These are phyloP conservation scores for Prunus mira DNA, from an alignment of 306 rosid species.

Conservation along the genomic window DNA sequence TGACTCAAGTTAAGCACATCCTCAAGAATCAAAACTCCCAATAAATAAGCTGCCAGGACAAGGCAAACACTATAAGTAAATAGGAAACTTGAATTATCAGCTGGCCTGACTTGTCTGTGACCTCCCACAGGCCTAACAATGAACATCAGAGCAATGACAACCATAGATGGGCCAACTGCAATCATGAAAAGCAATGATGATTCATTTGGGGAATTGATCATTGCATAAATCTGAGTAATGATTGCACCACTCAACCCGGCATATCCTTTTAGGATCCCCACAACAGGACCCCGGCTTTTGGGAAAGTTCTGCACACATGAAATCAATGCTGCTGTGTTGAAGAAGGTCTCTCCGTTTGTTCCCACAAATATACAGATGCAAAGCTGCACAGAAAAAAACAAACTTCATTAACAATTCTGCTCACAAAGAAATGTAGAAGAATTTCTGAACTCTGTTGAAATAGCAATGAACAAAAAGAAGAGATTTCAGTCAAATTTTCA, in stretches of 20 bases:
- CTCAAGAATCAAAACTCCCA: constrained; percentile 59
- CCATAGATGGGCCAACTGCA: constrained; percentile 68
- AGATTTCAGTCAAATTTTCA: no score
- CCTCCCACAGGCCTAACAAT: constrained; percentile 57
- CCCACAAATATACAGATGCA: constrained; percentile 74
- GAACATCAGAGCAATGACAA: constrained; percentile 50
- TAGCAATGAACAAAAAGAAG: neutral
- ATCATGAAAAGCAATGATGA: constrained; percentile 56
- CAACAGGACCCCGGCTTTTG: constrained; percentile 58
- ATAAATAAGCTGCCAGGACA: constrained; percentile 55
- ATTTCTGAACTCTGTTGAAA: neutral
- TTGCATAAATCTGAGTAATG: constrained; percentile 52
- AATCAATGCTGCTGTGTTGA: constrained; percentile 67
- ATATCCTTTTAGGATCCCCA: constrained; percentile 77
- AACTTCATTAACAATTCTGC: constrained; percentile 17
- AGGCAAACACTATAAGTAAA: constrained; percentile 63
- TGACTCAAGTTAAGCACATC: constrained; percentile 41
- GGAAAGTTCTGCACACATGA: constrained; percentile 78
- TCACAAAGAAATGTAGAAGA: neutral
- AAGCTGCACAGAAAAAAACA: constrained; percentile 49
- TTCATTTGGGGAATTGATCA: constrained; percentile 44
- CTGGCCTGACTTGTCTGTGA: constrained; percentile 45
- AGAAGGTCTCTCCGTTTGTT: constrained; percentile 93
- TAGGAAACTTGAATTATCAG: constrained; percentile 52
- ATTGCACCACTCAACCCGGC: constrained; percentile 72